Evolutionary conservation across 2,329 filamentous ascomycete species (phyloP).

Genomic region (Penicillium expansum): DNA sequence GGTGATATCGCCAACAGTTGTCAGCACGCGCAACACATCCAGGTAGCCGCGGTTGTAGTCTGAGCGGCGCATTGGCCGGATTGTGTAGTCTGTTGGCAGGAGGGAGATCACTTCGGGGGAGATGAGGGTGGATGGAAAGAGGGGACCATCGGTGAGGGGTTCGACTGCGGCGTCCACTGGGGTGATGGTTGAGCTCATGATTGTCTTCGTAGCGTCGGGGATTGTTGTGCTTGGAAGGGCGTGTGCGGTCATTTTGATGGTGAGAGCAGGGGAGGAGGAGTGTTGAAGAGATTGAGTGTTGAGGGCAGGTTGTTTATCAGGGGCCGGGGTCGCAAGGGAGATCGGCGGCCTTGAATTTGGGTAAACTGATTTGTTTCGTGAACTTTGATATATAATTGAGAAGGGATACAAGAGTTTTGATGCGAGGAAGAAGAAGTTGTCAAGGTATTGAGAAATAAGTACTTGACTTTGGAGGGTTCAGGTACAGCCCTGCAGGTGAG

Average conservation of each 20-base stretch:
- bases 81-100: slow-evolving; percentile 76
- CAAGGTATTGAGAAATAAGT: slow-evolving; percentile 2
- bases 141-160: slow-evolving; percentile 48
- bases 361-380: not conserved
- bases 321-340: not conserved
- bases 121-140: slow-evolving; percentile 77
- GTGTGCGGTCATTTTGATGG: slow-evolving; percentile 20
- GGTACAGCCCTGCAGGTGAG: slow-evolving; percentile 12
- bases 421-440: not conserved
- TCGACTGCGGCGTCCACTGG: slow-evolving; percentile 24
- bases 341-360: not conserved
- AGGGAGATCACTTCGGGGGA: slow-evolving; percentile 68
- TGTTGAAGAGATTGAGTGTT: not conserved
- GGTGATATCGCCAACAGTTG: slow-evolving; percentile 83
- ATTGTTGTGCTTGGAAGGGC: slow-evolving; percentile 15
- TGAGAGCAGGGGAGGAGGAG: not conserved
- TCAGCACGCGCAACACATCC: slow-evolving; percentile 85
- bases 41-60: slow-evolving; percentile 84
- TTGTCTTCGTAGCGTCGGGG: slow-evolving; percentile 17
- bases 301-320: slow-evolving; percentile 8
- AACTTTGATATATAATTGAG: not conserved
- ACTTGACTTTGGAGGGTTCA: slow-evolving; percentile 8
- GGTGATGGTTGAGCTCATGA: slow-evolving; percentile 20
- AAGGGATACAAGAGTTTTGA: not conserved
- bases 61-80: slow-evolving; percentile 73